Conservation (phyloP, 768 basidiomycete genomes). For the Tulasnella calospora region DNA sequence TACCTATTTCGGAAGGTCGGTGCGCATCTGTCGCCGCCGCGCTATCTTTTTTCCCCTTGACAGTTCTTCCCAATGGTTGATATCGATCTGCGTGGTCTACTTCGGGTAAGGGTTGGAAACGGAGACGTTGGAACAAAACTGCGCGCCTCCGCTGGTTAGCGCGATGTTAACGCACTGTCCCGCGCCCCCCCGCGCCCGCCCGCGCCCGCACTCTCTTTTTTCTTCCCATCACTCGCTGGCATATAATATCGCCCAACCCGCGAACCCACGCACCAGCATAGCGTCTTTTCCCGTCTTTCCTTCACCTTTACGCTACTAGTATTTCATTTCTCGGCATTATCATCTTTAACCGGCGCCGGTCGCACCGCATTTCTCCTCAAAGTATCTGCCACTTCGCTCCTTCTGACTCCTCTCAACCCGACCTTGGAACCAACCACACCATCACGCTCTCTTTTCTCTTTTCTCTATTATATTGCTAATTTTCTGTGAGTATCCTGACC, state of each 20-base stretch:
- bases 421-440: too few species aligned
- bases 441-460: neutral
- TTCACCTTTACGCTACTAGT: neutral
- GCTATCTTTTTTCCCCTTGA: neutral
- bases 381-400: neutral
- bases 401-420: neutral
- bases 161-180: neutral
- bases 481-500: neutral
- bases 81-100: neutral
- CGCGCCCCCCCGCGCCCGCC: too few species aligned
- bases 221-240: neutral
- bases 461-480: neutral
- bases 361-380: neutral
- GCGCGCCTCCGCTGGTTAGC: neutral
- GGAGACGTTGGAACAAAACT: neutral
- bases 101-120: neutral
- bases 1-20: neutral
- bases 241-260: neutral
- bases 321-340: neutral
- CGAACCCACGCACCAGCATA: neutral
- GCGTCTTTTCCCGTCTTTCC: neutral
- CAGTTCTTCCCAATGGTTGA: neutral
- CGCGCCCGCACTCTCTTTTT: neutral
- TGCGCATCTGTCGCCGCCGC: neutral
- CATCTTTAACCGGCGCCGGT: neutral